Evolutionary conservation across 192 early-diverging fungal species (phyloP).

Genomic region (Umbelopsis isabellina): DNA sequence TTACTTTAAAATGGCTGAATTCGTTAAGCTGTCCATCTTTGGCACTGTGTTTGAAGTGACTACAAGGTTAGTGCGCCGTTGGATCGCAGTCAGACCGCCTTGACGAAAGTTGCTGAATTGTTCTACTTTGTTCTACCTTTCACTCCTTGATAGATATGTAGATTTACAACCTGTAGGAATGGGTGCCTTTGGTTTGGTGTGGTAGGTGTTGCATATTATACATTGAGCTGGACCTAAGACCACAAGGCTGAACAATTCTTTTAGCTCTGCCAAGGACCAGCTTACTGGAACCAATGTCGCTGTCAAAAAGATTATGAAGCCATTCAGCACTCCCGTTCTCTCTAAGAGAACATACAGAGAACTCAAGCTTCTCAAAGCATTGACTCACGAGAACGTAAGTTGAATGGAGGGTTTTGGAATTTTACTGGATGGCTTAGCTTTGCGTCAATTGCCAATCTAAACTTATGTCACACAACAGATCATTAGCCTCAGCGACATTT

Average conservation of each 20-base stretch:
- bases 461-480: conserved; percentile 49
- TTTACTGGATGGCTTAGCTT: not conserved
- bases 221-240: no score
- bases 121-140: not conserved
- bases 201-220: conserved; percentile 55
- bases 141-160: conserved; percentile 66
- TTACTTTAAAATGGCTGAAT: conserved; percentile 60
- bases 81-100: no score
- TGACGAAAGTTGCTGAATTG: not conserved
- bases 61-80: conserved; percentile 48
- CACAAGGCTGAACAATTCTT: no score
- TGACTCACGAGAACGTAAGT: conserved; percentile 90
- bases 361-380: conserved; percentile 89
- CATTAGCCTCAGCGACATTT: conserved; percentile 91
- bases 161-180: conserved; percentile 94
- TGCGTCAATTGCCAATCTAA: not conserved
- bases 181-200: conserved; percentile 98
- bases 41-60: conserved; percentile 87
- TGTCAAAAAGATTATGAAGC: conserved; percentile 97
- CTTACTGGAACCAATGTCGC: conserved; percentile 83
- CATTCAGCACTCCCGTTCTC: conserved; percentile 90
- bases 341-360: conserved; percentile 96
- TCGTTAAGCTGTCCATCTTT: conserved; percentile 78
- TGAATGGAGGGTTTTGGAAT: not conserved
- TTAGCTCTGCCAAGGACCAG: conserved; percentile 88